Evolutionary conservation across 106 monocot genomes (phyloP), one percentile per base, ranked within the genome.

Genomic region (Agapanthus africanus): DNA sequence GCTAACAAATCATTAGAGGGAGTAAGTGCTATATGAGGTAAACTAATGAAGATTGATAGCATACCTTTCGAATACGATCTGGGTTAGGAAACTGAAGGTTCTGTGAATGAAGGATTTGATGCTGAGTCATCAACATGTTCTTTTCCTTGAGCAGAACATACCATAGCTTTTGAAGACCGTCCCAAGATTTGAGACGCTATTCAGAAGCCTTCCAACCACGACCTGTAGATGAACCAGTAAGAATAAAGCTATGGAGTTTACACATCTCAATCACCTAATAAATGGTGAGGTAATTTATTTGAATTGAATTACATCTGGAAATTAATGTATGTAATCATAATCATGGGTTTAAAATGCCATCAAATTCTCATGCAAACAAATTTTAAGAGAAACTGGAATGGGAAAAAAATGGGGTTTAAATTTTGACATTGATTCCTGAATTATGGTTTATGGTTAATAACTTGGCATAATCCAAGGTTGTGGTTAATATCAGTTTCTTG

Each of bases 131-230:
- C 7, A 42, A 42, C 42, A 42, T 42, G 42, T 42, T 42, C 42
- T 95, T 91, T 54, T 95, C 95, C 71, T 95, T 95, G 59, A 91
- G 37, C 65, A 95, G 88, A 44, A 91, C 85, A 73, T 84, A 95
- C 91, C 95, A 95, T 37, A 91, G 70, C 74, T 95, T 95, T 11
- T 95, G 79, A 27, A 95, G 88, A 77, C 91, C 95, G 72, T 88
- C 88, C 95, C 95, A 95, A 21, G 95, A 95, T 82, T 95, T 95
- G 0, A 91, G 80, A 32, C 91, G 88, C 64, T 91, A 74, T 69
- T 95, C 91, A 39, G 83, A 91, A 42, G 95, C 95, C 75, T 95
- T 91, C 95, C 95, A 95, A 59, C 95, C 68, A 35, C 95, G 91
- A 41, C 95, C 95, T 91, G 59, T 27, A 31, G 30, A 31, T 16